A percentile compares a stretch with the other conserved stretches of the same genome.
These are phyloP conservation scores for Salix dunnii DNA, from an alignment of 345 rosid genomes.

Conservation along the genomic window DNA sequence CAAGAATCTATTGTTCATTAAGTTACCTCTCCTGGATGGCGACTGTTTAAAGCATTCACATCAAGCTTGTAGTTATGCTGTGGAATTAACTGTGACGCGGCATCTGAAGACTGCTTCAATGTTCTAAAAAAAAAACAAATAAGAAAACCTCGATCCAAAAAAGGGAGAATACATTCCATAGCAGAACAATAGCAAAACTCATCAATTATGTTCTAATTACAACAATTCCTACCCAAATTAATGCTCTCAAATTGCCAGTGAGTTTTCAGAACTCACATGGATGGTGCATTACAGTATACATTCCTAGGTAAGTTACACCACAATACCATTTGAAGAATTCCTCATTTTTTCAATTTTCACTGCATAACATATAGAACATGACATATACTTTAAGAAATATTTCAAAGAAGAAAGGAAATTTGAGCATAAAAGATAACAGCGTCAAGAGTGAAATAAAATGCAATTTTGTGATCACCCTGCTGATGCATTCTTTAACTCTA, in stretches of 20 bases:
- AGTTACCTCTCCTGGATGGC: conserved; percentile 91
- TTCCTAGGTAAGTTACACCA: not conserved
- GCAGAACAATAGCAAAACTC: not conserved
- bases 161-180: not conserved
- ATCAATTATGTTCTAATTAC: not conserved
- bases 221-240: no score
- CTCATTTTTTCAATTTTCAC: not conserved
- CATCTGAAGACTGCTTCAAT: conserved; percentile 70
- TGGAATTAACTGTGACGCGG: conserved; percentile 64
- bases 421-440: not conserved
- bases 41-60: conserved; percentile 72
- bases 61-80: conserved; percentile 98
- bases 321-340: not conserved
- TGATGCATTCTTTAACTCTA: not conserved
- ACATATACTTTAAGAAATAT: not conserved
- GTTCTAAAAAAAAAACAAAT: conserved; percentile 49
- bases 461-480: not conserved
- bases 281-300: not conserved
- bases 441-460: not conserved
- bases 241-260: not conserved
- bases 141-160: not conserved
- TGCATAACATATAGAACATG: not conserved
- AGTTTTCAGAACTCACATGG: not conserved
- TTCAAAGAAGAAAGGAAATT: not conserved
- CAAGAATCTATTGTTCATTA: not conserved